A percentile compares a stretch with the other conserved stretches of the same genome.
These are phyloP conservation scores for Vigna trinervia DNA, from an alignment of 306 rosid species.

Conservation along the genomic window DNA sequence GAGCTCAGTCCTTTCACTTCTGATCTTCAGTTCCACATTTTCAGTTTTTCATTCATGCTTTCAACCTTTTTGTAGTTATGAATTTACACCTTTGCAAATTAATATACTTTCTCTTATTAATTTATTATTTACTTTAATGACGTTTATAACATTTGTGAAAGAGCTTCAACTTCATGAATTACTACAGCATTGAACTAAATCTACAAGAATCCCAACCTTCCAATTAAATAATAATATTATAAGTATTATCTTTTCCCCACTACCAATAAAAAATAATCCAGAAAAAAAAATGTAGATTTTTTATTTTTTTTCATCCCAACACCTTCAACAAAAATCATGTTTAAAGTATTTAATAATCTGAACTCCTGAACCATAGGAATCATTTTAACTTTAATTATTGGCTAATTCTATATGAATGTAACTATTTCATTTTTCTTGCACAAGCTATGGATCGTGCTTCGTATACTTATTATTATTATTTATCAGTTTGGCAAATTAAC, in stretches of 20 bases:
- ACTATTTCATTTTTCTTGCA: neutral
- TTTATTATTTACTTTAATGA: too few species aligned
- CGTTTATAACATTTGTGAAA: too few species aligned
- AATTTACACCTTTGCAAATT: neutral
- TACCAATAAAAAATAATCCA: neutral
- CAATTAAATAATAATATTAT: constrained; percentile 4
- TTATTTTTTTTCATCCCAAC: neutral
- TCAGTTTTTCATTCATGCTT: neutral
- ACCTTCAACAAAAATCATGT: neutral
- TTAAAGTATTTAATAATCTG: neutral
- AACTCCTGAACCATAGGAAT: neutral
- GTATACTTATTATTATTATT: neutral
- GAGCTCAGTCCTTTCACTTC: neutral
- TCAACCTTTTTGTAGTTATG: neutral
- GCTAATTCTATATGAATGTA: neutral
- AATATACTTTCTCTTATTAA: neutral
- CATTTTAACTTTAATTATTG: constrained; percentile 17
- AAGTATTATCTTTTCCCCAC: neutral
- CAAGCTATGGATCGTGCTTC: constrained; percentile 35
- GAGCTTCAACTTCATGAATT: neutral
- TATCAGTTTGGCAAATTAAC: constrained; percentile 7
- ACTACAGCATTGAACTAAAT: neutral
- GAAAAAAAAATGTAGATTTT: neutral
- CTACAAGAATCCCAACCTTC: neutral
- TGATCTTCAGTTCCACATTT: constrained; percentile 23